Evolutionary conservation across 208 protist genomes (phyloP).

Genomic region (Trypanosomatidae sp.): DNA sequence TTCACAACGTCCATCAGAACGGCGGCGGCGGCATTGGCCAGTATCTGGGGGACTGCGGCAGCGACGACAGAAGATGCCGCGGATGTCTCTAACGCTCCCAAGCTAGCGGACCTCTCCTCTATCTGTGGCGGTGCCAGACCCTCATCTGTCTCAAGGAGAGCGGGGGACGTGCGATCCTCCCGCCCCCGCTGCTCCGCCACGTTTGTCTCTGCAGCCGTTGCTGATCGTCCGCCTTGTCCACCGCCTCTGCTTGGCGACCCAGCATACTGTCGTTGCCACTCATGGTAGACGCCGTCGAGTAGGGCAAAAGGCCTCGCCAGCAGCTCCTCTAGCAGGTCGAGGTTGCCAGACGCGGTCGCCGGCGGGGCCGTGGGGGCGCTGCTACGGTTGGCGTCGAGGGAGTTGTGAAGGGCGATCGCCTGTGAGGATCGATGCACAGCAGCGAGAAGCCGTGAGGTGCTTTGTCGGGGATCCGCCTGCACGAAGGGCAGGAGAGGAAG

Average conservation of each 20-base stretch:
- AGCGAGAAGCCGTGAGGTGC: slow-evolving; percentile 13
- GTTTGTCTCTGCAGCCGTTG: neutral
- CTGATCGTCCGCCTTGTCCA: neutral
- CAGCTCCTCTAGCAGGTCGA: slow-evolving; percentile 24
- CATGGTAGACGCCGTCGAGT: slow-evolving; percentile 26
- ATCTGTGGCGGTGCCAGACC: neutral
- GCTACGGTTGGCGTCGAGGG: neutral
- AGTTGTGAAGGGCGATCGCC: slow-evolving; percentile 4
- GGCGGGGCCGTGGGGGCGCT: neutral
- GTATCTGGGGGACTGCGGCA: slow-evolving; percentile 15
- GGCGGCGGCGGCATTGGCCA: slow-evolving; percentile 9
- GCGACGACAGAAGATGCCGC: slow-evolving; percentile 8
- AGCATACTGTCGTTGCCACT: slow-evolving; percentile 6
- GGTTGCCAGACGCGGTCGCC: too few relatives aligned
- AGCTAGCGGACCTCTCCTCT: slow-evolving; percentile 1
- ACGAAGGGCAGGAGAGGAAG: slow-evolving; percentile 25
- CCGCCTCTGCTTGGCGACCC: neutral
- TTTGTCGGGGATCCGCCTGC: slow-evolving; percentile 14
- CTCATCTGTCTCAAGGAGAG: neutral
- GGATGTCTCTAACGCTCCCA: neutral
- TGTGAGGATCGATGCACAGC: slow-evolving; percentile 18
- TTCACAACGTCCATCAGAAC: slow-evolving; percentile 42
- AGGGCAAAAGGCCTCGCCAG: slow-evolving; percentile 33
- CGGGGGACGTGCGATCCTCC: neutral
- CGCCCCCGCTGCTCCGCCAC: neutral